Evolutionary conservation across 2,329 filamentous ascomycete genomes (phyloP), one percentile per base, ranked within the genome.

Genomic region (Penicillium crustosum): DNA sequence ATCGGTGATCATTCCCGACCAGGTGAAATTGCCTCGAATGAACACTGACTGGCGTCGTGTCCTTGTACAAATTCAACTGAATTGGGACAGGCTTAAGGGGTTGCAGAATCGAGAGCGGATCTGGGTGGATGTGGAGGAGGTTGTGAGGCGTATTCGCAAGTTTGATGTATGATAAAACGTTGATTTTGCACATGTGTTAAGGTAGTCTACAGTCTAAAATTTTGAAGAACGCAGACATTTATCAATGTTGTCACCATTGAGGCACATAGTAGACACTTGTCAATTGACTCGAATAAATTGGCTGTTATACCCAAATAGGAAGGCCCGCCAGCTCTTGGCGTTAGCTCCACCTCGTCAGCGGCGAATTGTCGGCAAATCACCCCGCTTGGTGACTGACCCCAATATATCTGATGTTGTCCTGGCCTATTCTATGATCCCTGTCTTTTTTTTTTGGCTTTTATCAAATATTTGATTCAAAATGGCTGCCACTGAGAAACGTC

Each of bases 101-200:
- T 38, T 70, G 31, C 44, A 41, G 36, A 71, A 71, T 53, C 56
- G 67, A 19, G 31, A 56, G 49, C 53, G 68, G 35, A 66, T 71
- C 27, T 71, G 65, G 63, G 44, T 7, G 13, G 47, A 56, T 27
- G 25, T 52, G 23, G 57, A 63, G 17, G 59, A 65, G 35, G 61
- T 69, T 31, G 75, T 80, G 65, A 73, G 75, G 21, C 80, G 82
- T 33, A 74, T 75, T 23, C 31, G 53, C 25, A 61, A 42, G 19
- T 36, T 39, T 38, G 57, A 51, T 15, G 0, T 9, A 19, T 47
- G 31, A 17, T 21, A 10, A 8, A 7, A 15, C 17, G 5, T 9
- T 2, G 21, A n/a, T 35, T 5, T 7, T 23, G 19, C 29, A 31
- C 10, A 12, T 31, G 29, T 31, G 29, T 17, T 4, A 29, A 17